Base-by-base conservation (phyloP, 1,284 basidiomycete genomes). In the Lignosus rhinocerotis region DNA sequence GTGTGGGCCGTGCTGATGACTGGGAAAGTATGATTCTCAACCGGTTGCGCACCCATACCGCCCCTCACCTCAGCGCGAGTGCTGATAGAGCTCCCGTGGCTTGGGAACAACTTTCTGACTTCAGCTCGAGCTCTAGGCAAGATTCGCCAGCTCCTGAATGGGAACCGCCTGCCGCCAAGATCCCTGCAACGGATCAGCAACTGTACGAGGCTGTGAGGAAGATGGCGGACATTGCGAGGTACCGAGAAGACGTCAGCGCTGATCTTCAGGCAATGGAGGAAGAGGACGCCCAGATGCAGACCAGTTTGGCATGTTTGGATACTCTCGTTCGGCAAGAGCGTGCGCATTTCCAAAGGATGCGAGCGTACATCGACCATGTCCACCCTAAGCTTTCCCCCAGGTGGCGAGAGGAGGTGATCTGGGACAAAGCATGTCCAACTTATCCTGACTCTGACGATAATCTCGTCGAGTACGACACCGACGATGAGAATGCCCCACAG, bases 371-470 rank as follows among this genome's bases (percentile, higher is more conserved):
- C 11, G 44, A 47, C n/a, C 34, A 38, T 25, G 53, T 48, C 16
- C 17, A 54, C 17, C 25, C 38, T 17, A 17, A 41, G 34, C 36
- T 48, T 17, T 17, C 36, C 34, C 36, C 44, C 2, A 36, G 34
- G 12, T 54, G 53, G 53, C 34, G 45, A 11, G 44, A 47, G 25
- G 45, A 54, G 16, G 53, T 39, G n/a, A 46, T 54, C 33, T 54
- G 53, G 53, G 45, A 54, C 36, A 47, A 41, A 21, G 53, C 45
- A 16, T 47, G 53, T 31, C 34, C 36, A 3, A 38, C 45, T 11
- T 30, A 41, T 16, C 14, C 25, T 3, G 33, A 47, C 17, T 44
- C 47, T 11, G n/a, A n/a, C 6, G 53, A 30, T 7, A 21, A 48
- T 9, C 16, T 38, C n/a, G 25, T 47, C 4, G 53, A 54, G 34